phyloP scores from a whole-genome alignment of 73 alveolate species.

The Tetrahymena thermophila region DNA sequence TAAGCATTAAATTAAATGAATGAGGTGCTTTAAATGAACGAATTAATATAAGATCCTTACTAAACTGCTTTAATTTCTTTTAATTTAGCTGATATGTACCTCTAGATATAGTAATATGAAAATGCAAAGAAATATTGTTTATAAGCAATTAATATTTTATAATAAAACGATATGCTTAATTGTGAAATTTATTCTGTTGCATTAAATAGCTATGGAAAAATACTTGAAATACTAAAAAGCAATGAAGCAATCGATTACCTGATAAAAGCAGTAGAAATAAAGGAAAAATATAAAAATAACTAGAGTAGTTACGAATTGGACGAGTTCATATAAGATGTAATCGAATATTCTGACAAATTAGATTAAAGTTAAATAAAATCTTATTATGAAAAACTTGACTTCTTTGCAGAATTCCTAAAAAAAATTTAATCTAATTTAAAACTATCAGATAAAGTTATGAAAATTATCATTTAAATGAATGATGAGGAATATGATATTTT shows the following conservation, averaged over 20 bases:
- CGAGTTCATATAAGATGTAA: background rate
- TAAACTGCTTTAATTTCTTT: background rate
- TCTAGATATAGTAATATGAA: too few species aligned
- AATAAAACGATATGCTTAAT: background rate
- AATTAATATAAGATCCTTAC: background rate
- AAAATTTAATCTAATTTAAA: background rate
- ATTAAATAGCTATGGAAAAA: background rate
- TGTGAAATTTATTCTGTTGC: background rate
- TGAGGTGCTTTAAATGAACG: background rate
- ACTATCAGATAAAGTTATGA: background rate
- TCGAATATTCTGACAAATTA: background rate
- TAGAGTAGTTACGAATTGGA: background rate
- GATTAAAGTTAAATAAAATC: background rate
- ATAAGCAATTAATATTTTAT: too few species aligned
- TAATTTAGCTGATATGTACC: background rate
- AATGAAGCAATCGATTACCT: background rate
- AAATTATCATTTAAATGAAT: too few species aligned
- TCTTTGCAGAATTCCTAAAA: background rate
- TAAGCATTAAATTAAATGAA: background rate
- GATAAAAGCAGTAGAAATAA: background rate
- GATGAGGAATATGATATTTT: background rate
- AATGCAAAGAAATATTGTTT: background rate
- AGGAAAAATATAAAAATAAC: too few species aligned
- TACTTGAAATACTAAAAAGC: background rate
- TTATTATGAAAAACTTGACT: background rate